Conservation (phyloP, 352 stramenopile species). For the Pythium diclinum region DNA sequence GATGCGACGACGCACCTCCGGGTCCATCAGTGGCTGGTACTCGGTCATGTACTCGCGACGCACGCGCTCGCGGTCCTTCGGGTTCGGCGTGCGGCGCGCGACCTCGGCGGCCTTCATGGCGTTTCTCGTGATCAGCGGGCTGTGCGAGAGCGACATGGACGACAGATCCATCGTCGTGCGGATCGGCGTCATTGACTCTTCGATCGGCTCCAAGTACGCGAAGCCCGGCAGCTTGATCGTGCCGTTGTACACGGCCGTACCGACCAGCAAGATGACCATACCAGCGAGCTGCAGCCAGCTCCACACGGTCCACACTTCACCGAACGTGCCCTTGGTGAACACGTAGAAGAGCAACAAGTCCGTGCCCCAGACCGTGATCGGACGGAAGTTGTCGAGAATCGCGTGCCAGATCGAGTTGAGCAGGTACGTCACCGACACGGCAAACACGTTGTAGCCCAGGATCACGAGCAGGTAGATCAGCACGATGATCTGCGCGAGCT, state of each 20-base stretch:
- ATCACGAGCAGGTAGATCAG: conserved; percentile 92
- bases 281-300: conserved; percentile 93
- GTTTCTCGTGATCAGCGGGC: conserved; percentile 76
- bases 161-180: conserved; percentile 56
- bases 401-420: conserved; percentile 97
- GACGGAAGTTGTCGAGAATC: conserved; percentile 97
- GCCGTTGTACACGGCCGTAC: conserved; percentile 97
- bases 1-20: conserved; percentile 57
- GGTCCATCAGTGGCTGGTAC: conserved; percentile 70
- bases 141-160: conserved; percentile 60
- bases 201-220: conserved; percentile 70
- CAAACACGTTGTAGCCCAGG: conserved; percentile 96
- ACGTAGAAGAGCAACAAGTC: conserved; percentile 97
- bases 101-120: conserved; percentile 83
- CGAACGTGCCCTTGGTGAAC: conserved; percentile 89
- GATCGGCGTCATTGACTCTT: conserved; percentile 62
- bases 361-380: conserved; percentile 94
- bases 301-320: conserved; percentile 94
- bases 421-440: conserved; percentile 95
- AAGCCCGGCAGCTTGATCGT: conserved; percentile 76
- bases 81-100: conserved; percentile 70
- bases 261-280: conserved; percentile 92
- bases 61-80: conserved; percentile 76
- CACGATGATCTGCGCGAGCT: conserved; percentile 59
- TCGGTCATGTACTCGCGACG: conserved; percentile 86